Conservation (phyloP, 495 filamentous ascomycete species). For the Aspergillus leporis region DNA sequence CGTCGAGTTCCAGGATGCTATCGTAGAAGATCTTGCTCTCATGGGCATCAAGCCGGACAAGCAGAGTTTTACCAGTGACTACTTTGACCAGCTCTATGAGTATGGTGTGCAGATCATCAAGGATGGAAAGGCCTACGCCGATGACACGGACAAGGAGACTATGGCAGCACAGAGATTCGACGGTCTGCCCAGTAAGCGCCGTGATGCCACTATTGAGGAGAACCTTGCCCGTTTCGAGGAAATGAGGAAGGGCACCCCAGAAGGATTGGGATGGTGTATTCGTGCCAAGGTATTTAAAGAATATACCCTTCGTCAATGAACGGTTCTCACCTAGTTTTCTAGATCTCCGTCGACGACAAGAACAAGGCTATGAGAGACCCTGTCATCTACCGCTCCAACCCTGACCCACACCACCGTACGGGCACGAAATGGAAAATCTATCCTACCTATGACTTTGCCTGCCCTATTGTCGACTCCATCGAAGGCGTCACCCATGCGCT, state of each 20-base stretch:
- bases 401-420: slow-evolving; percentile 83
- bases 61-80: slow-evolving; percentile 80
- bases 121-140: slow-evolving; percentile 82
- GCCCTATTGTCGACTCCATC: slow-evolving; percentile 84
- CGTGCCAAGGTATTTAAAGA: slow-evolving; percentile 61
- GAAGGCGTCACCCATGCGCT: slow-evolving; percentile 96
- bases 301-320: background rate
- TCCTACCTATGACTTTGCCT: slow-evolving; percentile 93
- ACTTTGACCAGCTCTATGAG: slow-evolving; percentile 85
- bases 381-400: slow-evolving; percentile 88
- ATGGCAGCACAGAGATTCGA: slow-evolving; percentile 79
- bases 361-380: slow-evolving; percentile 90
- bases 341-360: slow-evolving; percentile 74
- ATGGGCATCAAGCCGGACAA: slow-evolving; percentile 85
- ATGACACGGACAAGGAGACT: slow-evolving; percentile 85
- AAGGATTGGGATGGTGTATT: slow-evolving; percentile 80
- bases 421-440: slow-evolving; percentile 91
- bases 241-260: slow-evolving; percentile 79
- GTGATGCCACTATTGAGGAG: slow-evolving; percentile 77
- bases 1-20: slow-evolving; percentile 86
- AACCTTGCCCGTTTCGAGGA: slow-evolving; percentile 78
- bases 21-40: slow-evolving; percentile 79
- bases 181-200: slow-evolving; percentile 71
- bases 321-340: background rate
- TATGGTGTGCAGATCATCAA: slow-evolving; percentile 77